phyloP scores from a whole-genome alignment of 441 rosid genomes.

The Croton laevigatus region DNA sequence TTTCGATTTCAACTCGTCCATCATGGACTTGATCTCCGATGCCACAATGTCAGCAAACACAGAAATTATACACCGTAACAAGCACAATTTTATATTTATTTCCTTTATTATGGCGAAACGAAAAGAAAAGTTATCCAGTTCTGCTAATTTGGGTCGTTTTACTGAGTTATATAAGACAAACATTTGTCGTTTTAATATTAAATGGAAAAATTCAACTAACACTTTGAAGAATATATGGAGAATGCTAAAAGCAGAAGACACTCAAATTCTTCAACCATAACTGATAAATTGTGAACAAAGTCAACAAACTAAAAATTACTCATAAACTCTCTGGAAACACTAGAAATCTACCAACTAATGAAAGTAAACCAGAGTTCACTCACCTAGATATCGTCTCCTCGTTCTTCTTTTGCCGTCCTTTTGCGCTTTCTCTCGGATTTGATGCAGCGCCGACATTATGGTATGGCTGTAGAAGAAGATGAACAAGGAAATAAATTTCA shows the following conservation, averaged over 20 bases:
- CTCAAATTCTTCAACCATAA: neutral
- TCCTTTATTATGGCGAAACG: neutral
- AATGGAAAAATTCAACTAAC: neutral
- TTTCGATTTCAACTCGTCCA: constrained; percentile 63
- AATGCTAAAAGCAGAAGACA: neutral
- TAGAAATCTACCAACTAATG: neutral
- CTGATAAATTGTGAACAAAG: neutral
- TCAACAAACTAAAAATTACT: too few relatives aligned
- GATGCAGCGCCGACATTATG: constrained; percentile 79
- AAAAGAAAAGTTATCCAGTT: neutral
- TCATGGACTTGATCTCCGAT: constrained; percentile 59
- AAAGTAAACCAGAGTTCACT: neutral
- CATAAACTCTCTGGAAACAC: neutral
- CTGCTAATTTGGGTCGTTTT: too few relatives aligned
- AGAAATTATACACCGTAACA: constrained; percentile 3
- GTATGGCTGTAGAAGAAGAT: too few relatives aligned
- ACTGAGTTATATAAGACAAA: neutral
- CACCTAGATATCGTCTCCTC: constrained; percentile 88
- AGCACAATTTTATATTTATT: neutral
- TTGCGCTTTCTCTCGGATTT: constrained; percentile 67
- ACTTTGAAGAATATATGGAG: neutral
- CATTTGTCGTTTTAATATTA: neutral
- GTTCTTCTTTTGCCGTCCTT: constrained; percentile 82
- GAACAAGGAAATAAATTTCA: too few relatives aligned
- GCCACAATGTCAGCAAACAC: constrained; percentile 52